Conservation (phyloP, 768 basidiomycete genomes). For the Lanmaoa pseudosensibilis region DNA sequence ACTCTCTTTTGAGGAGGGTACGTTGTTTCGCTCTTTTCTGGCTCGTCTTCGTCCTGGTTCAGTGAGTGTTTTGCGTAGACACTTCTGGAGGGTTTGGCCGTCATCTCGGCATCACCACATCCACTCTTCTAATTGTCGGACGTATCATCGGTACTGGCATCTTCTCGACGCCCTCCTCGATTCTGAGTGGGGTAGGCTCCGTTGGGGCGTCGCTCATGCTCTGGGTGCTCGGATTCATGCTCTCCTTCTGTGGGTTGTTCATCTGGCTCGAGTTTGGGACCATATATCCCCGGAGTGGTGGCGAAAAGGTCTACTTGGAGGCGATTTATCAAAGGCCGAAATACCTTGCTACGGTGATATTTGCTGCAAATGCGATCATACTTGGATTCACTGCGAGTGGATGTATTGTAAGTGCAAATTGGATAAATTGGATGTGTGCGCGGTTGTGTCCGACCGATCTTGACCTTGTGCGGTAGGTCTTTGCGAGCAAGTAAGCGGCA, state of each 20-base stretch:
- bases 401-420: constrained; percentile 43
- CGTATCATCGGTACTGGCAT: constrained; percentile 60
- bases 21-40: neutral
- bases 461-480: constrained; percentile 20
- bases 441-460: neutral
- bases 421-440: too few relatives aligned
- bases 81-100: constrained; percentile 55
- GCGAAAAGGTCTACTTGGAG: constrained; percentile 65
- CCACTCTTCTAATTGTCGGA: constrained; percentile 55
- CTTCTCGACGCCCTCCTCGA: constrained; percentile 59
- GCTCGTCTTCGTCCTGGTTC: neutral
- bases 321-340: constrained; percentile 49
- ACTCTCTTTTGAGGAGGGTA: constrained; percentile 51
- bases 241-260: constrained; percentile 59
- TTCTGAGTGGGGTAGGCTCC: constrained; percentile 55
- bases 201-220: constrained; percentile 60
- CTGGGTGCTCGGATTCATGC: constrained; percentile 59
- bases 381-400: constrained; percentile 42
- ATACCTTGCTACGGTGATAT: constrained; percentile 49
- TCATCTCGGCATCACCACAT: constrained; percentile 53
- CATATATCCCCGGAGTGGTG: constrained; percentile 61
- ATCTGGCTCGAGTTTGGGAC: constrained; percentile 64
- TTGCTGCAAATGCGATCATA: constrained; percentile 49
- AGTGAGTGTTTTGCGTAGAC: constrained; percentile 29
- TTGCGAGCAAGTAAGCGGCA: constrained; percentile 33